Base-by-base conservation (phyloP, 352 stramenopile genomes). In the Globisporangium paddicum region DNA sequence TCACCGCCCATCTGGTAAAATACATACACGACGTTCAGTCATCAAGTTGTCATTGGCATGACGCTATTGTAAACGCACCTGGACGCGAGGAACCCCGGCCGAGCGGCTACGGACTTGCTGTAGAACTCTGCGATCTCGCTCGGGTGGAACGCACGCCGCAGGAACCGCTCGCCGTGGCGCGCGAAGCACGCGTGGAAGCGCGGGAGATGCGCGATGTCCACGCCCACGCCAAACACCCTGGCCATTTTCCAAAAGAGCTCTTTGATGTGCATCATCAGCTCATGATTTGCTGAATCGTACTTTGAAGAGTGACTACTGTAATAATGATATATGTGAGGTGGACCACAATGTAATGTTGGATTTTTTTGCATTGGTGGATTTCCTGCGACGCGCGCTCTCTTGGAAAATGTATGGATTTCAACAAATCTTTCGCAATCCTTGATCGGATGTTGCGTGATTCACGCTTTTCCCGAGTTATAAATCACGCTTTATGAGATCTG, bases 121-220 rank as follows among this genome's bases (percentile, higher is more conserved):
- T 78, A 60, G 48, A 93, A 89, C 64, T 90, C 79, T 21, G 38
- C 46, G 49, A 92, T 87, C 60, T 95, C 86, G 3, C 41, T 59
- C 28, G 77, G 73, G 46, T 95, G 82, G 55, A 87, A 84, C 21
- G 79, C 79, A 21, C 73, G 70, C 7, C 32, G 34, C n/a, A 93
- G 56, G 45, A 95, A 86, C 1, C 79, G 75, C 32, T 89, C 66
- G 19, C 81, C 79, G 52, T 87, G 85, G 59, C 77, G 74, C 49
- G 60, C 65, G 50, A 85, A 78, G 45, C 58, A 82, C 32, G 62
- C 66, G 34, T 74, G 61, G 34, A 95, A 72, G 60, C 86, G 81
- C 53, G 76, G 68, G 28, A 86, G 64, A 21, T 74, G 64, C 59
- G 80, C 81, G 9, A 95, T 60, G 46, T 95, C 86, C n/a, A 85